phyloP scores from a whole-genome alignment of 2,329 filamentous ascomycete species.

The Penicillium sp. region DNA sequence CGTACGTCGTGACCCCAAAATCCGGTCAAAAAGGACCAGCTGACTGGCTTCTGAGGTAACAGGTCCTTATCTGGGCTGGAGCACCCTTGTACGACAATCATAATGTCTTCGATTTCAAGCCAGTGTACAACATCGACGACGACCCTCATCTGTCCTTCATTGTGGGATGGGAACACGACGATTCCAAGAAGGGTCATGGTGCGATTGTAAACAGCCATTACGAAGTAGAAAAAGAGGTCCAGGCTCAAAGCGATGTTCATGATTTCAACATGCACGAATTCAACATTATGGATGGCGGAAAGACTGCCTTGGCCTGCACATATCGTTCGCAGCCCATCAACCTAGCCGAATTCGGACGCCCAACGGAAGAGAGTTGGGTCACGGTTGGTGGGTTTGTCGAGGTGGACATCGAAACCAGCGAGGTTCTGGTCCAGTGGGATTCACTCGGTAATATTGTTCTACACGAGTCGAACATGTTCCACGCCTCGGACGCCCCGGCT shows the following conservation, averaged over 20 bases:
- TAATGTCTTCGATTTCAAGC: constrained; percentile 47
- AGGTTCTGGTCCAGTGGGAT: constrained; percentile 38
- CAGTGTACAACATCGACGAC: constrained; percentile 44
- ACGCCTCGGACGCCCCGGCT: constrained; percentile 11
- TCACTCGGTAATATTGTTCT: constrained; percentile 31
- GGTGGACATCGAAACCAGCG: constrained; percentile 33
- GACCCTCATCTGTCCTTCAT: constrained; percentile 49
- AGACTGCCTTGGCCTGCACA: constrained; percentile 31
- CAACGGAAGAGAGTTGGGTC: constrained; percentile 30
- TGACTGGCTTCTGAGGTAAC: constrained; percentile 5
- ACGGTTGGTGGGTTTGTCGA: constrained; percentile 38
- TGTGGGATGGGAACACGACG: constrained; percentile 29
- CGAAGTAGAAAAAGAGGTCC: constrained; percentile 42
- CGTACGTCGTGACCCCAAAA: constrained; percentile 18
- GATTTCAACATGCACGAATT: constrained; percentile 44
- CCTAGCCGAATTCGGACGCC: constrained; percentile 30
- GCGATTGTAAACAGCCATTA: constrained; percentile 50
- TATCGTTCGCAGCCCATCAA: constrained; percentile 22
- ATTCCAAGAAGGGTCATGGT: constrained; percentile 44
- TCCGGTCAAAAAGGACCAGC: background rate
- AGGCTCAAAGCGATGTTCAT: constrained; percentile 24
- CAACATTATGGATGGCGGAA: constrained; percentile 35
- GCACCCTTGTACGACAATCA: constrained; percentile 47
- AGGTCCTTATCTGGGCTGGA: constrained; percentile 49
- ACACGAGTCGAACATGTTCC: constrained; percentile 29